Evolutionary conservation across 768 basidiomycete genomes (phyloP).

Genomic region (Chalciporus piperatus): DNA sequence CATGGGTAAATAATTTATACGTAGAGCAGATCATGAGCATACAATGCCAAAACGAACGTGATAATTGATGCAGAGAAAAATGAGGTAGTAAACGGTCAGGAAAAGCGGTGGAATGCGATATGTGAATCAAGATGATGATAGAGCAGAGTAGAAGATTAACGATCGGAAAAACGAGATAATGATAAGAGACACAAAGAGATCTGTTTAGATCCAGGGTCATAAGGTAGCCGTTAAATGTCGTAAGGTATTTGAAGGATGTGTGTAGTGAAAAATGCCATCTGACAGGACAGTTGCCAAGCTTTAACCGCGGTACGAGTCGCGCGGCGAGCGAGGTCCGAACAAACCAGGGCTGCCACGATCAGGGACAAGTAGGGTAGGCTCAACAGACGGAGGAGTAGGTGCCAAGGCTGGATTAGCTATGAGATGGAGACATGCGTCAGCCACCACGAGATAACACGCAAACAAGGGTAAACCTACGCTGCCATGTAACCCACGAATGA

Average conservation of each 20-base stretch:
- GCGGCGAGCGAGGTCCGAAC: conserved; percentile 76
- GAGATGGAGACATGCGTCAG: conserved; percentile 7
- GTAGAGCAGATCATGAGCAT: conserved; percentile 1
- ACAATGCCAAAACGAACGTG: neutral
- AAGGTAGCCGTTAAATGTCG: conserved; percentile 20
- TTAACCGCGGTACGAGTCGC: conserved; percentile 32
- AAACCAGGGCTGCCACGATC: conserved; percentile 59
- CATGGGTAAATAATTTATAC: conserved; percentile 2
- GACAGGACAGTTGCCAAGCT: neutral
- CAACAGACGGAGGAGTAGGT: conserved; percentile 61
- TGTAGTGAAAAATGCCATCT: neutral
- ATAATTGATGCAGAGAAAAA: neutral
- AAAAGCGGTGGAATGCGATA: too few relatives aligned
- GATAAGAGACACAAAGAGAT: conserved; percentile 18
- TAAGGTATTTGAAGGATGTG: neutral
- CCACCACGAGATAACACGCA: conserved; percentile 1
- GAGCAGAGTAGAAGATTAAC: neutral
- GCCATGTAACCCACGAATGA: conserved; percentile 64
- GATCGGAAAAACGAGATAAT: conserved; percentile 20
- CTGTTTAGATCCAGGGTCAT: conserved; percentile 10
- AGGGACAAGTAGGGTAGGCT: conserved; percentile 61
- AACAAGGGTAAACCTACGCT: conserved; percentile 46
- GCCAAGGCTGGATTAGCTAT: conserved; percentile 56
- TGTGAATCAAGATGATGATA: conserved; percentile 5
- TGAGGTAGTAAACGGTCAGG: too few relatives aligned